Evolutionary conservation across 371 early-diverging fungal species (phyloP).

Genomic region (Blastocladiella emersonii): DNA sequence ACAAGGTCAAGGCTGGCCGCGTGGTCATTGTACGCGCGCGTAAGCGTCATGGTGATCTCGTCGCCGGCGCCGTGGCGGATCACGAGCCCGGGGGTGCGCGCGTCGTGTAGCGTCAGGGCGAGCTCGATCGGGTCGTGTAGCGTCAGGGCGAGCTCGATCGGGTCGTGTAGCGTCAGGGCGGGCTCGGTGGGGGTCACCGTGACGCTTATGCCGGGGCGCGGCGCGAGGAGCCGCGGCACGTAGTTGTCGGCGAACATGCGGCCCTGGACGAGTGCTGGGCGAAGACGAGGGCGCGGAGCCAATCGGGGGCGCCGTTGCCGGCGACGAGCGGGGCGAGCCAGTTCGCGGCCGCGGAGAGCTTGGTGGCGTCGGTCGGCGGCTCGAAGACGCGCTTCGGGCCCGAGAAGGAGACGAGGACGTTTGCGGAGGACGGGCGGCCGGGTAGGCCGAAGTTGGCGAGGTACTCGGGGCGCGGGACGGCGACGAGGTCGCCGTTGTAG

Average conservation of each 20-base stretch:
- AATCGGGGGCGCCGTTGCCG: slow-evolving; percentile 44
- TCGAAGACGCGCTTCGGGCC: slow-evolving; percentile 50
- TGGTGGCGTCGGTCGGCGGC: slow-evolving; percentile 45
- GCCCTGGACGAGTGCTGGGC: slow-evolving; percentile 68
- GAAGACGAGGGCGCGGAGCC: slow-evolving; percentile 79
- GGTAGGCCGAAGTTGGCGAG: slow-evolving; percentile 46
- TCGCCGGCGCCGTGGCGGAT: too few species aligned
- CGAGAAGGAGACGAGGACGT: slow-evolving; percentile 20
- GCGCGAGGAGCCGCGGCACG: slow-evolving; percentile 59
- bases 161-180: not conserved
- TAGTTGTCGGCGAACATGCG: slow-evolving; percentile 63
- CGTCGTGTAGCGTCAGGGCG: not conserved
- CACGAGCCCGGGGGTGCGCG: not conserved
- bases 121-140: not conserved
- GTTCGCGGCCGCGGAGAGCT: slow-evolving; percentile 47
- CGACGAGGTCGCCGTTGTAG: slow-evolving; percentile 44
- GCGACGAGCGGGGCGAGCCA: slow-evolving; percentile 63
- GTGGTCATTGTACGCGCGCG: slow-evolving; percentile 1
- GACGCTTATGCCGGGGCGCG: slow-evolving; percentile 69
- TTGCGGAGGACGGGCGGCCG: not conserved
- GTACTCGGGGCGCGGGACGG: slow-evolving; percentile 72
- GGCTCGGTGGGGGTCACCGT: slow-evolving; percentile 19
- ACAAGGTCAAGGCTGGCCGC: slow-evolving; percentile 36
- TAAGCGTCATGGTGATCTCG: not conserved
- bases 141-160: too few species aligned